Base-by-base conservation (phyloP, 1,139 yeast genomes). In the Suhomyces guaymorum region DNA sequence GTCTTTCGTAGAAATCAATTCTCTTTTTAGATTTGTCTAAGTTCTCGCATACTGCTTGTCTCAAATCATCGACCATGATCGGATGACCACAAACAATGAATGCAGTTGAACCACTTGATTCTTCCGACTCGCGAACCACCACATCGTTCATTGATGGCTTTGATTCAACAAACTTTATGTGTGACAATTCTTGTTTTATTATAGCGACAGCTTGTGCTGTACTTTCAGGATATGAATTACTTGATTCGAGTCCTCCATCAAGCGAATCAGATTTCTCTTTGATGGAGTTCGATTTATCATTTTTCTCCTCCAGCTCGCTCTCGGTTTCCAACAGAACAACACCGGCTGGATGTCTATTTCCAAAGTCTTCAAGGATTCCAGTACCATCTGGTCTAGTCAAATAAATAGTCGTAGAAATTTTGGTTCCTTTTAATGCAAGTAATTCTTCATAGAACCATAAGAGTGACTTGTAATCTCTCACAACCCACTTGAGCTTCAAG, bases 71-170 rank as follows among this genome's bases (percentile, higher is more conserved):
- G 37, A 75, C 78, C 74, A 76, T 66, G 5, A 49, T 38, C 10
- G 77, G 73, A 36, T 75, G 78, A 2, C 82, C 82, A 59, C 83
- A 78, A 4, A 74, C 54, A 3, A 72, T 59, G 34, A 75, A 65
- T 0, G 74, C 74, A 24, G 65, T 52, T 2, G 72, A 60, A 3
- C 66, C 68, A 2, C 39, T 32, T 5, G 66, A 53, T 27, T 58
- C 62, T 4, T 46, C 46, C 10, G 63, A 44, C 38, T 64, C 66
- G 10, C 45, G 30, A 12, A 42, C 37, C 2, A 67, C 61, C 9
- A 65, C 28, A 1, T 42, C 48, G 7, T 54, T 53, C 39, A 66
- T 50, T 13, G 42, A 33, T 2, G 74, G 73, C 41, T 73, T 57
- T 3, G 66, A 67, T 24, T 55, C 59, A 31, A 42, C 49, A 44